These are phyloP conservation scores for Rhytidiadelphus loreus DNA, from an alignment of 225 moss, liverwort and hornwort genomes.

Conservation along the genomic window DNA sequence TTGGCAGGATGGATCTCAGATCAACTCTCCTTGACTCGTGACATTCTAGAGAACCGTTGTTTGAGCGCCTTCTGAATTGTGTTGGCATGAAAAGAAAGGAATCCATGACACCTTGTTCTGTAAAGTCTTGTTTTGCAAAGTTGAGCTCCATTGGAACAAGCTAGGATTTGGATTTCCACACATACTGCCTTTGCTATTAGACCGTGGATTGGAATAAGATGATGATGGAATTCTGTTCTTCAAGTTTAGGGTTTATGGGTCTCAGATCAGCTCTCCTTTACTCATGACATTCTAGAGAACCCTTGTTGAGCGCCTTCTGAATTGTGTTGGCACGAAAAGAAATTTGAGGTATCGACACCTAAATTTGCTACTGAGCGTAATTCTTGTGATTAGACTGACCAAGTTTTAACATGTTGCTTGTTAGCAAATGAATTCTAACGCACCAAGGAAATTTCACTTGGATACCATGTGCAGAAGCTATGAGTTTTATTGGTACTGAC, in stretches of 20 bases:
- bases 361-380: too few relatives aligned
- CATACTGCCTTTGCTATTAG: neutral
- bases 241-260: neutral
- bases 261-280: neutral
- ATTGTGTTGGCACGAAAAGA: neutral
- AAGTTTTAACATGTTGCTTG: neutral
- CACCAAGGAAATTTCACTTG: neutral
- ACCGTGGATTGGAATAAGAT: neutral
- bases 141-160: neutral
- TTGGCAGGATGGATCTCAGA: neutral
- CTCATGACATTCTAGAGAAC: neutral
- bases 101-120: neutral
- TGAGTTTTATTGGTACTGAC: neutral
- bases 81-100: neutral
- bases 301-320: neutral
- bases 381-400: neutral
- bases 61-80: neutral
- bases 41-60: neutral
- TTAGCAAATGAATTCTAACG: neutral
- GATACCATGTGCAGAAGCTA: neutral
- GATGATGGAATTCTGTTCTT: neutral
- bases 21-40: neutral
- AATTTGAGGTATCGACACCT: neutral
- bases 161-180: neutral
- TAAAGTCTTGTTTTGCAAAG: neutral